A percentile compares a stretch with the other conserved stretches of the same genome.
Conservation (phyloP, 495 filamentous ascomycete species). For the Tuber microsphaerosporum region DNA sequence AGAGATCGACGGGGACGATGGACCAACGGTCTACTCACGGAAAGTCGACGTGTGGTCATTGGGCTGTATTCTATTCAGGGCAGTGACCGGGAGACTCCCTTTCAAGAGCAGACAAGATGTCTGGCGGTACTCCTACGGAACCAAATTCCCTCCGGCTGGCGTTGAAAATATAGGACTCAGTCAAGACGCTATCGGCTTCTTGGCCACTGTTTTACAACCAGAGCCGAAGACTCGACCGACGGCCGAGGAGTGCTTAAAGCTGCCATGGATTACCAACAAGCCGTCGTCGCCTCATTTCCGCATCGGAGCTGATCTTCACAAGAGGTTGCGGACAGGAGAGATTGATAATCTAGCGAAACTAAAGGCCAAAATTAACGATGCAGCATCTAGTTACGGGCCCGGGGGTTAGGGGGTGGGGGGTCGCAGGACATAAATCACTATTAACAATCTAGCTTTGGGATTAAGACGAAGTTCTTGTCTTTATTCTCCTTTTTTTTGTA, state of each 20-base stretch:
- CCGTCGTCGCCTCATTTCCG: not conserved
- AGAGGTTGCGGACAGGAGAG: not conserved
- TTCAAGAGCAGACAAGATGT: not conserved
- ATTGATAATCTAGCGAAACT: not conserved
- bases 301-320: not conserved
- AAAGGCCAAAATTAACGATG: not conserved
- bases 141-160: not conserved
- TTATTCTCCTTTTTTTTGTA: not conserved
- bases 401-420: not conserved
- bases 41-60: constrained; percentile 4
- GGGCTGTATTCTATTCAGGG: constrained; percentile 4
- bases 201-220: not conserved
- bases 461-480: not conserved
- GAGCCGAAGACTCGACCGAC: not conserved
- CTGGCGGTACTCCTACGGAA: not conserved
- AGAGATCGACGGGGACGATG: not conserved
- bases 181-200: not conserved
- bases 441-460: not conserved
- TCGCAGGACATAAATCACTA: not conserved
- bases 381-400: not conserved
- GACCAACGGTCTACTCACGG: not conserved
- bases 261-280: not conserved
- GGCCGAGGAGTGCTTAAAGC: not conserved
- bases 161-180: not conserved
- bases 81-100: not conserved